Percentiles rank a stretch among this genome's conserved stretches.
Evolutionary conservation across 768 basidiomycete species (phyloP).

Genomic region (Rhodosporidiobolus sp.): DNA sequence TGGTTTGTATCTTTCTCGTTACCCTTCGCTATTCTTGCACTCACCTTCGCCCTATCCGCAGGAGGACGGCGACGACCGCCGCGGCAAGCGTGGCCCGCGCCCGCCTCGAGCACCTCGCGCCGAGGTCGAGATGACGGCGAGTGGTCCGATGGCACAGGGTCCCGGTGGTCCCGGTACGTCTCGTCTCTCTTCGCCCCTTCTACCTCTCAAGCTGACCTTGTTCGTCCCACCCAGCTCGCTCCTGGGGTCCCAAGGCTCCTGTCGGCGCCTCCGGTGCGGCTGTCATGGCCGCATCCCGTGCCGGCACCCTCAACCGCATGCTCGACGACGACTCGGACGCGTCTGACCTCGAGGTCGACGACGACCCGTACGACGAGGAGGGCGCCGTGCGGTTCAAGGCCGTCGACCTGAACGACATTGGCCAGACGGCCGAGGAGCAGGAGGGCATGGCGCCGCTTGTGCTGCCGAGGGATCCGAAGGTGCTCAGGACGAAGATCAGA

Average conservation of each 20-base stretch:
- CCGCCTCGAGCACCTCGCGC: conserved; percentile 8
- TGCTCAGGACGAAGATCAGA: conserved; percentile 32
- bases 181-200: not conserved
- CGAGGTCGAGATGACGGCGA: conserved; percentile 38
- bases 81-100: conserved; percentile 22
- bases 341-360: conserved; percentile 38
- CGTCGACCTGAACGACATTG: conserved; percentile 43
- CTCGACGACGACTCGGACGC: conserved; percentile 44
- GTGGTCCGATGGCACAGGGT: conserved; percentile 42
- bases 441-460: conserved; percentile 39
- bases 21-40: not conserved
- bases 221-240: conserved; percentile 3
- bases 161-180: conserved; percentile 34
- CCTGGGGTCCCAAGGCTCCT: conserved; percentile 16
- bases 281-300: conserved; percentile 38
- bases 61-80: conserved; percentile 17
- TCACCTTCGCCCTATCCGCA: not conserved
- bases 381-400: conserved; percentile 31
- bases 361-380: conserved; percentile 13
- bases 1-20: conserved; percentile 5
- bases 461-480: conserved; percentile 40
- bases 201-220: not conserved
- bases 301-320: conserved; percentile 27
- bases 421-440: conserved; percentile 23
- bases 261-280: conserved; percentile 26